Conservation (phyloP, 2,329 filamentous ascomycete genomes). For the Scopulariopsis brevicaulis region DNA sequence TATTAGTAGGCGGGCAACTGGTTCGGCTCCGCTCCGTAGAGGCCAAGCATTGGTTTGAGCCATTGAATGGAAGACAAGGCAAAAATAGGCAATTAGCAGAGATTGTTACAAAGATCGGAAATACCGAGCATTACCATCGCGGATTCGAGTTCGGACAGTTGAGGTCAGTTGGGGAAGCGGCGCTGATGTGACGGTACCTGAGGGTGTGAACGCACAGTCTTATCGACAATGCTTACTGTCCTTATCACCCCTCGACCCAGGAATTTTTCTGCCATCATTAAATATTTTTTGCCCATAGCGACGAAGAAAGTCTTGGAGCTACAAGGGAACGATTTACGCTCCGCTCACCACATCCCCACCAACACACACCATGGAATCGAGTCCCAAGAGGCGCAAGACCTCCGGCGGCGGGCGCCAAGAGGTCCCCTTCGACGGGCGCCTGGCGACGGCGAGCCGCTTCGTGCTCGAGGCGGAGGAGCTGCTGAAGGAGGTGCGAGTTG, state of each 20-base stretch:
- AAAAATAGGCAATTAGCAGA: too few relatives aligned
- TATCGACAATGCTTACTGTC: neutral
- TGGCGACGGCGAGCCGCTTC: slow-evolving; percentile 41
- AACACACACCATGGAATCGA: slow-evolving; percentile 27
- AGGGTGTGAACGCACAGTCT: neutral
- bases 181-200: too few relatives aligned
- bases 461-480: slow-evolving; percentile 49
- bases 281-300: neutral
- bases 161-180: too few relatives aligned
- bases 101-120: too few relatives aligned
- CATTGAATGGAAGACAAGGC: neutral
- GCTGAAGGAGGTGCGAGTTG: slow-evolving; percentile 39
- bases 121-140: too few relatives aligned
- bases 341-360: neutral
- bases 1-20: too few relatives aligned
- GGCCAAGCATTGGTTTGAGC: too few relatives aligned
- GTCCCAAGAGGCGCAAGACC: slow-evolving; percentile 36
- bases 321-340: neutral
- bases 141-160: too few relatives aligned
- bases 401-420: slow-evolving; percentile 16
- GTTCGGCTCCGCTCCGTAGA: neutral
- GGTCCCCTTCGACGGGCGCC: slow-evolving; percentile 27
- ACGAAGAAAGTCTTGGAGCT: neutral
- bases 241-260: neutral
- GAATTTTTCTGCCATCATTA: neutral